Evolutionary conservation across 75 land plant genomes (phyloP).

Genomic region (Cryptomeria japonica): DNA sequence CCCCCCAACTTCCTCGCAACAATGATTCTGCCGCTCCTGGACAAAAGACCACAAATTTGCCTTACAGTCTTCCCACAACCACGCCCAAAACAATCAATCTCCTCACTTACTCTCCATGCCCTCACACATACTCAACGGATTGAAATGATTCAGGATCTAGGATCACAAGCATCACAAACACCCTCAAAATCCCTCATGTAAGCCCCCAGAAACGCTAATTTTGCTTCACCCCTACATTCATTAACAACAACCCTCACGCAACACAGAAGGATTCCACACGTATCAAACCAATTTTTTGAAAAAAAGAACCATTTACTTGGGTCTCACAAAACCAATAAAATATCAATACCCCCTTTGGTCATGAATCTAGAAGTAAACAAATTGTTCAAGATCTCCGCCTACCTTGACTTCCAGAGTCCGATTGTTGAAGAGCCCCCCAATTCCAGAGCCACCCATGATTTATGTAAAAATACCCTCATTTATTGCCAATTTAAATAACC

Average conservation of each 20-base stretch:
- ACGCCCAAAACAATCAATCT: too few relatives aligned
- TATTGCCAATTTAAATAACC: too few relatives aligned
- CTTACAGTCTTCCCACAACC: neutral
- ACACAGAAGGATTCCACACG: neutral
- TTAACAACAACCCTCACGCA: neutral
- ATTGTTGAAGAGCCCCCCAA: neutral
- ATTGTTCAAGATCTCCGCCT: slow-evolving; percentile 1
- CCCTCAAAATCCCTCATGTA: neutral
- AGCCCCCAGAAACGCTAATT: neutral
- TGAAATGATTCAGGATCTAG: neutral
- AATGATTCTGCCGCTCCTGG: neutral
- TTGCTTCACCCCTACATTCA: neutral
- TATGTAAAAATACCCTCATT: neutral
- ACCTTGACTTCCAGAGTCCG: slow-evolving; percentile 1
- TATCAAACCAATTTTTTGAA: neutral
- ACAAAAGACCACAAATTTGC: neutral
- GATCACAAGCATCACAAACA: neutral
- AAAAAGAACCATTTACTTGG: neutral
- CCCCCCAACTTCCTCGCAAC: neutral
- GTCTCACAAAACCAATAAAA: neutral
- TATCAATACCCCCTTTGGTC: neutral
- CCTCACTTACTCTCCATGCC: neutral
- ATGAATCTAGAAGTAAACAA: neutral
- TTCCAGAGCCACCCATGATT: neutral
- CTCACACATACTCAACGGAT: neutral